Evolutionary conservation across 176 grass and related monocot genomes (phyloP), one percentile per base, ranked within the genome.

Genomic region (Hyparrhenia diplandra): DNA sequence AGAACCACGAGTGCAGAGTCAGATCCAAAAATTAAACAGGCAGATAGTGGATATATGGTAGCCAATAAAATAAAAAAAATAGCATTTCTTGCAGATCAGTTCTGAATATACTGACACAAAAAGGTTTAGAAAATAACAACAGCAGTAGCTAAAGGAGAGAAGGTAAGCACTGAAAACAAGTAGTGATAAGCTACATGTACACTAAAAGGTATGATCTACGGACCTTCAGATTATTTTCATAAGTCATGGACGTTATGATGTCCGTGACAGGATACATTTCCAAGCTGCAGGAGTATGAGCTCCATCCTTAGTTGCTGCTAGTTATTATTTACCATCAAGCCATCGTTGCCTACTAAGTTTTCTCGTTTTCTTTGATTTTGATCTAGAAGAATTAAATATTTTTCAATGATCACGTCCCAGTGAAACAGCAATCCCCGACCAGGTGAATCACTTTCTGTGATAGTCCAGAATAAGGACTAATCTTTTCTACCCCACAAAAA

Each of bases 21-120:
- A 32, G 2, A 2, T 32, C 31, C 31, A 32, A 4, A 4, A 32
- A 32, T 32, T 2, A 32, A 32, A 32, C 2, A 32, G 31, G 31
- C 31, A 32, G 31, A 32, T 2, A 32, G 4, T 32, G 31, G 31
- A 32, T 32, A 32, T 32, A 32, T 2, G 31, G 31, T 32, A 32
- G n/a, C n/a, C n/a, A 32, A 32, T 32, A 32, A 32, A 36, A 36
- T 36, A 36, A 36, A 36, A 36, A 36, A 36, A 36, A 5, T 36
- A 36, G 35, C 35, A 36, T 36, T 36, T 36, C 35, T 36, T 36
- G 35, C 5, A 5, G 35, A 36, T 36, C 2, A 36, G 35, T 36
- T 36, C 35, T 36, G 35, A 81, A 81, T n/a, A 86, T 43, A 60
- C 28, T 69, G 27, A 67, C 4, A 55, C 13, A 54, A 41, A 73